Evolutionary conservation across 2,329 filamentous ascomycete genomes (phyloP), one percentile per base, ranked within the genome.

Genomic region (Colletotrichum falcatum): DNA sequence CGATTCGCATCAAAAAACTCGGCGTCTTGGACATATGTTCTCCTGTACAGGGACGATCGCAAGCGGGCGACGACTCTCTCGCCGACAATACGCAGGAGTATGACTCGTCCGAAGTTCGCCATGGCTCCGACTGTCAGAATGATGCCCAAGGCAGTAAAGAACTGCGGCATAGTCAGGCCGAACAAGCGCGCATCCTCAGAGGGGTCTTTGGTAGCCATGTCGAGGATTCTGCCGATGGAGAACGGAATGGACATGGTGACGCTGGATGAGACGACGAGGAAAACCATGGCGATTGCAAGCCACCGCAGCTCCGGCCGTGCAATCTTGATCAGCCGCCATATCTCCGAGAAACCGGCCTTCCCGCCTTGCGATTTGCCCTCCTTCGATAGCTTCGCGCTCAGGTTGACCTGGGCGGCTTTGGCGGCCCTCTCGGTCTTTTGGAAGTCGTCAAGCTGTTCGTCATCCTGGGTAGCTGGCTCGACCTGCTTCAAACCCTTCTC

Each of bases 1-100:
- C 96, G 89, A 82, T 99, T 99, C 48, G 96, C 96, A 79, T 99
- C 96, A 78, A 99, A 99, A 83, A 99, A 99, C 78, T 98, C 96
- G 69, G 96, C 96, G 80, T 99, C 96, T 80, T 99, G 96, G n/a
- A 96, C 88, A 76, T 97, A 97, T 0, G 96, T 99, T 73, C 92
- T 90, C 74, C 94, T 90, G 83, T 97, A 99, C 5, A 99, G 89
- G 78, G 94, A 92, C 20, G 95, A 95, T 71, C 96, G 90, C 65
- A 99, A 86, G 75, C 95, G 90, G 14, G 95, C 92, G 64, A 99
- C 96, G 69, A 99, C 96, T 51, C 96, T 89, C 81, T 99, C 96
- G 73, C 96, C 97, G 9, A 99, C 94, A 72, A 98, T 96, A 33
- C 96, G 90, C 28, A 99, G 88, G 64, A 98, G 91, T 67, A 98